phyloP scores from a whole-genome alignment of 176 grass and related monocot species.

The Canna indica region DNA sequence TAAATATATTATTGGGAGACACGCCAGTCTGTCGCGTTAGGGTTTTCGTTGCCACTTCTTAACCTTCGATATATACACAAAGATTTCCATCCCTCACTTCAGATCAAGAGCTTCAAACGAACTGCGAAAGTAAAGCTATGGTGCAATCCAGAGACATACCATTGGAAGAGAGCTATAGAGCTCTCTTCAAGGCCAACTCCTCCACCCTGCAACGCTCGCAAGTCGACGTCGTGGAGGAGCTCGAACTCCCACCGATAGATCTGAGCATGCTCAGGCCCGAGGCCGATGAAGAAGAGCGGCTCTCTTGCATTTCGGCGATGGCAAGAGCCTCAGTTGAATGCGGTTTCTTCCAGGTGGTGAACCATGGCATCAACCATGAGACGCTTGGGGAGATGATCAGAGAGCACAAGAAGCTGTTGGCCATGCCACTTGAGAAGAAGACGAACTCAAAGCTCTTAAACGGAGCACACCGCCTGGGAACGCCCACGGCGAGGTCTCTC shows the following conservation, averaged over 20 bases:
- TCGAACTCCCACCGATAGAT: slow-evolving; percentile 18
- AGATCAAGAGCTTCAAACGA: no score
- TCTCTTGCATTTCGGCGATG: background rate
- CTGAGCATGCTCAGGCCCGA: background rate
- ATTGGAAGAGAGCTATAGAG: background rate
- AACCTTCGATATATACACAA: no score
- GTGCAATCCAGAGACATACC: no score
- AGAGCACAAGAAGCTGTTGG: slow-evolving; percentile 8
- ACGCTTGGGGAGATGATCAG: background rate
- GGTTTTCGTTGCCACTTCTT: no score
- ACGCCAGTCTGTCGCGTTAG: no score
- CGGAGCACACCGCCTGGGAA: slow-evolving; percentile 69
- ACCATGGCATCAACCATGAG: slow-evolving; percentile 14
- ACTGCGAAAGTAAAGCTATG: no score
- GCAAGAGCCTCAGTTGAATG: slow-evolving; percentile 2
- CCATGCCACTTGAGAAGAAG: slow-evolving; percentile 41
- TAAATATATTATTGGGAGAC: no score
- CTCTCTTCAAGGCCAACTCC: background rate
- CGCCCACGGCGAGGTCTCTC: slow-evolving; percentile 49
- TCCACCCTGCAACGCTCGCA: background rate
- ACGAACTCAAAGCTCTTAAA: slow-evolving; percentile 40
- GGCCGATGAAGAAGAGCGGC: background rate
- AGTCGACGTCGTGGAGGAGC: background rate
- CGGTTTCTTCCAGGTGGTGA: slow-evolving; percentile 17
- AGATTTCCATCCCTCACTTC: no score